phyloP scores from a whole-genome alignment of 306 rosid species.

The Begonia loranthoides region DNA sequence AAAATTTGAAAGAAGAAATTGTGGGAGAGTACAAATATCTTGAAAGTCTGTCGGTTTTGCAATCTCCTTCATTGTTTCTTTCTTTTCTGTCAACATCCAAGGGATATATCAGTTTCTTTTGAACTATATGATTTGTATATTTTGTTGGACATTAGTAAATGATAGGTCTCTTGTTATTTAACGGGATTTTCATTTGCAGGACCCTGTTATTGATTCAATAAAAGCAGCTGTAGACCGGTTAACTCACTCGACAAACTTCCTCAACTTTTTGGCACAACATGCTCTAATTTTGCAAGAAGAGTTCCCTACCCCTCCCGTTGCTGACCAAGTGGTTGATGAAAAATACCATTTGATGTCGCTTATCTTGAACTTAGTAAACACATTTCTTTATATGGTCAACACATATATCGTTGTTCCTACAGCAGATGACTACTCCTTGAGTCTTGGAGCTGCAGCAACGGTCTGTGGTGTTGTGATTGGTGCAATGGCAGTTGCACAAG shows the following conservation, averaged over 20 bases:
- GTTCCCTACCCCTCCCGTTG: slow-evolving; percentile 53
- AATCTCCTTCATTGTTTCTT: too few species aligned
- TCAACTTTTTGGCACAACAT: slow-evolving; percentile 86
- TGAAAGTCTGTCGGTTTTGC: too few species aligned
- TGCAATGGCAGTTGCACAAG: slow-evolving; percentile 98
- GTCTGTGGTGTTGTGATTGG: slow-evolving; percentile 97
- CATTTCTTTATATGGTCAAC: slow-evolving; percentile 96
- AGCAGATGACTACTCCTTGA: slow-evolving; percentile 91
- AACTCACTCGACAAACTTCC: slow-evolving; percentile 86
- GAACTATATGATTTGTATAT: not conserved
- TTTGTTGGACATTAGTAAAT: too few species aligned
- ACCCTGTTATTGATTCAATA: slow-evolving; percentile 71
- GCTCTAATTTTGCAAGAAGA: slow-evolving; percentile 96
- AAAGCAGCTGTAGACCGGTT: slow-evolving; percentile 86
- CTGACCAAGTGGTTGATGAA: slow-evolving; percentile 53
- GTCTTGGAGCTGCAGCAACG: slow-evolving; percentile 98
- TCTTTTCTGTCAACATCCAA: too few species aligned
- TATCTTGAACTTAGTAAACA: slow-evolving; percentile 75
- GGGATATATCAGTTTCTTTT: too few species aligned
- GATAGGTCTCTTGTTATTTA: not conserved
- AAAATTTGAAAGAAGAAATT: too few species aligned
- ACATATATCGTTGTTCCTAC: slow-evolving; percentile 98
- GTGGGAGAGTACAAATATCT: too few species aligned
- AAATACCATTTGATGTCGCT: slow-evolving; percentile 83
- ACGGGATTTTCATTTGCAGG: slow-evolving; percentile 47